Base-by-base conservation (phyloP, 1,284 basidiomycete genomes). In the Marasmius fiardii region DNA sequence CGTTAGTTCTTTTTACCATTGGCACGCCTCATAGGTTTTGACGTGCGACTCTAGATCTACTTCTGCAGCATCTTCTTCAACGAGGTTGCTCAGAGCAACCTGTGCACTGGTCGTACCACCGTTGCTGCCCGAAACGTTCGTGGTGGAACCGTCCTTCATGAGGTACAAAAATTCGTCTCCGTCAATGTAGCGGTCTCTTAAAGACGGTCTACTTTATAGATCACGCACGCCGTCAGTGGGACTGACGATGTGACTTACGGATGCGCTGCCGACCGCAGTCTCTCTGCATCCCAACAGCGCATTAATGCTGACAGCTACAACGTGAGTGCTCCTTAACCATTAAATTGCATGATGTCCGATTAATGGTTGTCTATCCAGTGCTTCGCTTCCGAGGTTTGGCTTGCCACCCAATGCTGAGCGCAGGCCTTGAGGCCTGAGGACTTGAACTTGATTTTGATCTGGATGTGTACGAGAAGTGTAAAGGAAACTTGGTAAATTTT, bases 251-350 rank as follows among this genome's bases (percentile, higher is more conserved):
- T 63, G 28, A 56, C 56, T 20, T 63, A 63, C 41, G 61, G 61
- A 8, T 63, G 61, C 56, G 18, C 53, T 18, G 50, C 37, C 43
- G 61, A 63, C 53, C 61, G 60, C 39, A 51, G 53, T 33, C 53
- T 63, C 31, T 55, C 55, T 24, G 56, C 56, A 20, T 39, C 57
- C 34, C 47, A 58, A 26, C 31, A 55, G 39, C 21, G 53, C 26
- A 21, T 31, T 4, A 63, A 63, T 37, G 61, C 61, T 24, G 61
- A 63, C 33, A 63, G 55, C 47, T 63, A 61, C 53, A 61, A 70
- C 70, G 52, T 44, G 18, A 44, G 52, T 43, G 14, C n/a, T 7
- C 11, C 5, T 10, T 31, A 12, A 21, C 6, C 39, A 11, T 35
- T 14, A 14, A 24, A 11, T 11, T 12, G 12, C 16, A 23, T 45